Evolutionary conservation across 768 basidiomycete species (phyloP).

Genomic region (Hysterangium stoloniferum): DNA sequence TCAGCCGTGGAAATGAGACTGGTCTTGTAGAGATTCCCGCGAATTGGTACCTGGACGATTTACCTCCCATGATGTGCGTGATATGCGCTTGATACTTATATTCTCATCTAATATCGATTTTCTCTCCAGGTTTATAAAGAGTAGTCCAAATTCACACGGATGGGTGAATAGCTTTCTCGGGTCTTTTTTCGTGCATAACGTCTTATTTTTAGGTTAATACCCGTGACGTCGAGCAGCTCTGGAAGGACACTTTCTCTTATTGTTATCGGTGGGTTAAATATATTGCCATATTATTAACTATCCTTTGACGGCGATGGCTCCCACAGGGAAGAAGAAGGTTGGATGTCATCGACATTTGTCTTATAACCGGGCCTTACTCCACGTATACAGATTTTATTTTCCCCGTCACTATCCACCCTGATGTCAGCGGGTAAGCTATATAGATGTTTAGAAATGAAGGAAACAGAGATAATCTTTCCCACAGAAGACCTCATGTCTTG

Average conservation of each 20-base stretch:
- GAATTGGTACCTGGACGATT: conserved; percentile 72
- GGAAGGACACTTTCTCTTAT: conserved; percentile 71
- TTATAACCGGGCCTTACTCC: neutral
- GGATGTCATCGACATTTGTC: neutral
- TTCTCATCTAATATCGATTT: conserved; percentile 5
- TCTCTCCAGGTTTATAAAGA: conserved; percentile 56
- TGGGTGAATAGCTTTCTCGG: conserved; percentile 36
- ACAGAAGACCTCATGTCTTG: conserved; percentile 58
- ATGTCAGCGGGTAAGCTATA: conserved; percentile 62
- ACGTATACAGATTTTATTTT: conserved; percentile 51
- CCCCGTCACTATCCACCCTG: conserved; percentile 73
- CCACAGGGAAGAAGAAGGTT: conserved; percentile 42
- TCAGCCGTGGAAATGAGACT: conserved; percentile 53
- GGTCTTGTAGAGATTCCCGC: conserved; percentile 58
- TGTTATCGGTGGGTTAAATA: conserved; percentile 40
- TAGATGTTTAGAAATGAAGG: too few relatives aligned
- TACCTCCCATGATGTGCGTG: conserved; percentile 64
- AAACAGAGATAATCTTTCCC: conserved; percentile 5
- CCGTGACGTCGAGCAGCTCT: conserved; percentile 59
- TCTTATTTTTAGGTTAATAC: conserved; percentile 44
- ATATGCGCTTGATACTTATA: neutral
- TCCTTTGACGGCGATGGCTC: conserved; percentile 13
- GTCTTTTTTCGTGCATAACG: neutral
- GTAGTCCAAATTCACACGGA: conserved; percentile 60
- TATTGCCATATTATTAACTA: neutral